These are phyloP conservation scores for Termitomyces heimii DNA, from an alignment of 768 basidiomycete genomes.

Conservation along the genomic window DNA sequence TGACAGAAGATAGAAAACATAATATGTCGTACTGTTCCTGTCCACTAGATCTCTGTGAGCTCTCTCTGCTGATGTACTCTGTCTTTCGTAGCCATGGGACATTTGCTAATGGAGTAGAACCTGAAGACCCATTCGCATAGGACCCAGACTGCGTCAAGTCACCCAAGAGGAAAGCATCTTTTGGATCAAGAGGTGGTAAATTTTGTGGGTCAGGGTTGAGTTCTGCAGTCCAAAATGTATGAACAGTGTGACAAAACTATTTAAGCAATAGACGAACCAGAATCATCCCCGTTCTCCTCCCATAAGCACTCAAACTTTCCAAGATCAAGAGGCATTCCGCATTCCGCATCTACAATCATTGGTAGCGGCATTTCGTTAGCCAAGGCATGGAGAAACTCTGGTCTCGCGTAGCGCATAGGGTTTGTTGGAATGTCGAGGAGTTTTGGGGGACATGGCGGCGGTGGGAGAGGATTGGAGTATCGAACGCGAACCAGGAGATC, in stretches of 20 bases:
- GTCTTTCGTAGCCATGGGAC: constrained; percentile 93
- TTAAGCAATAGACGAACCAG: constrained; percentile 33
- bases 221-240: constrained; percentile 9
- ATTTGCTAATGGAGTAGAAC: constrained; percentile 47
- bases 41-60: constrained; percentile 31
- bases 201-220: constrained; percentile 65
- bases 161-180: constrained; percentile 69
- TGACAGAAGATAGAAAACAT: neutral
- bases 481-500: constrained; percentile 92
- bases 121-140: constrained; percentile 36
- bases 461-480: constrained; percentile 89
- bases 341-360: constrained; percentile 96
- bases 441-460: constrained; percentile 97
- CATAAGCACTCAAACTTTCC: constrained; percentile 78
- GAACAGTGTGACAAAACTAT: neutral
- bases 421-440: constrained; percentile 88
- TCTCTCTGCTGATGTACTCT: constrained; percentile 73
- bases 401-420: constrained; percentile 80
- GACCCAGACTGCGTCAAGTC: constrained; percentile 48
- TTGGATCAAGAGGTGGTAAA: constrained; percentile 60
- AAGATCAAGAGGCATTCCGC: constrained; percentile 93
- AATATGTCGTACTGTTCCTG: constrained; percentile 50
- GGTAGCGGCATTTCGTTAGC: constrained; percentile 81
- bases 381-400: constrained; percentile 78
- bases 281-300: constrained; percentile 73